Evolutionary conservation across 1,284 basidiomycete genomes (phyloP), one percentile per base, ranked within the genome.

Genomic region (Heterobasidion annosum): DNA sequence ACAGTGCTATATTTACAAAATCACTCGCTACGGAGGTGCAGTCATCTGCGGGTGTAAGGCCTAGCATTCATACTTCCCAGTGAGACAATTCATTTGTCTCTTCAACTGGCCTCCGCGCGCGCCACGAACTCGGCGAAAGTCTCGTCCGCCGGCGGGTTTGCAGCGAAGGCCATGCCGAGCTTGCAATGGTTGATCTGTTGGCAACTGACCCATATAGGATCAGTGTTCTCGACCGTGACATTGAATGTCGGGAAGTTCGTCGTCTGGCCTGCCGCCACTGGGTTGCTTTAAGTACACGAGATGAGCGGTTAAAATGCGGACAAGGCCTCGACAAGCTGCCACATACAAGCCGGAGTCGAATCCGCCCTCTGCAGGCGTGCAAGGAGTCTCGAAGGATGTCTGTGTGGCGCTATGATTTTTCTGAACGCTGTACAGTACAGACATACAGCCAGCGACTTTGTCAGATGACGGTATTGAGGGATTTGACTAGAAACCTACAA

Each of bases 331-430:
- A 32, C 7, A 33, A 16, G 25, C 25, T 42, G 54, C 16, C 12
- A 15, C n/a, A 65, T 59, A 82, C 82, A 82, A 83, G 57, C 75
- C 78, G 48, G 79, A 73, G 61, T 83, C 78, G 61, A 83, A 81
- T 2, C 81, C 82, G 47, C 64, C 68, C 0, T 64, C 55, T 8
- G 67, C 55, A 10, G 67, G 66, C 0, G 66, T 56, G 59, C 83
- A 85, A 1, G 83, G 83, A 8, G 63, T 66, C 1, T 67, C 68
- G 25, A 85, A 72, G 2, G 78, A 72, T 2, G 81, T 83, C 58
- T 83, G 82, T 0, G 82, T 82, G 18, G 73, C 77, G 8, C 82
- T 83, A 61, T 85, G 83, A 64, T 84, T 85, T 64, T 81, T 77
- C 64, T 80, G 78, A n/a, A 40, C 37, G 8, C 37, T 40, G 37